phyloP scores from a whole-genome alignment of 1,284 basidiomycete species.

The Tetrapyrgos nigripes region DNA sequence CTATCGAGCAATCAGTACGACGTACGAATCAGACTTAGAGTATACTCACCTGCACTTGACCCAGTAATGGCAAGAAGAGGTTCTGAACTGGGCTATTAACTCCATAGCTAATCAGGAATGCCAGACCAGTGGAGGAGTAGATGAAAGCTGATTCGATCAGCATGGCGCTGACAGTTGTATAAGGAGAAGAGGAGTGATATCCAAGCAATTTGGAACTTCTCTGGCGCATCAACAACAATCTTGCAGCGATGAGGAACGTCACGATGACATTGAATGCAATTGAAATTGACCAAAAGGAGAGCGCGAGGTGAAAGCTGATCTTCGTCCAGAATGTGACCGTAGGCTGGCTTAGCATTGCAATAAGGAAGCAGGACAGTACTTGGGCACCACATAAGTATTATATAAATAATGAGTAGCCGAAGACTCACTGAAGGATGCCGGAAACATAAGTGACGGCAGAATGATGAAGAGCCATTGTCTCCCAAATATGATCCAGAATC shows the following conservation, averaged over 20 bases:
- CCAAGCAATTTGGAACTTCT: too few relatives aligned
- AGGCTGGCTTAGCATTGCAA: background rate
- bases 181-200: slow-evolving; percentile 1
- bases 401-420: too few relatives aligned
- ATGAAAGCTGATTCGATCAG: slow-evolving; percentile 27
- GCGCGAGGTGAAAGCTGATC: slow-evolving; percentile 20
- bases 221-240: background rate
- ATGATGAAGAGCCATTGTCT: slow-evolving; percentile 20
- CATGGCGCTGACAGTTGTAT: slow-evolving; percentile 26
- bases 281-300: slow-evolving; percentile 29
- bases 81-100: slow-evolving; percentile 14
- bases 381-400: background rate
- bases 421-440: slow-evolving; percentile 10
- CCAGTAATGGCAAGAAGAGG: background rate
- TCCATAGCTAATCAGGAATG: slow-evolving; percentile 16
- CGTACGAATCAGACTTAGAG: too few relatives aligned
- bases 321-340: slow-evolving; percentile 19
- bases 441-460: slow-evolving; percentile 17
- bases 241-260: slow-evolving; percentile 24
- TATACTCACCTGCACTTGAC: slow-evolving; percentile 1
- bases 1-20: too few relatives aligned
- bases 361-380: background rate
- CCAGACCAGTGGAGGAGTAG: slow-evolving; percentile 19
- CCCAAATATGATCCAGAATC: slow-evolving; percentile 23
- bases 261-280: slow-evolving; percentile 27